Evolutionary conservation across 2,329 filamentous ascomycete genomes (phyloP), one percentile per base, ranked within the genome.

Genomic region (Sphaerulina musiva): DNA sequence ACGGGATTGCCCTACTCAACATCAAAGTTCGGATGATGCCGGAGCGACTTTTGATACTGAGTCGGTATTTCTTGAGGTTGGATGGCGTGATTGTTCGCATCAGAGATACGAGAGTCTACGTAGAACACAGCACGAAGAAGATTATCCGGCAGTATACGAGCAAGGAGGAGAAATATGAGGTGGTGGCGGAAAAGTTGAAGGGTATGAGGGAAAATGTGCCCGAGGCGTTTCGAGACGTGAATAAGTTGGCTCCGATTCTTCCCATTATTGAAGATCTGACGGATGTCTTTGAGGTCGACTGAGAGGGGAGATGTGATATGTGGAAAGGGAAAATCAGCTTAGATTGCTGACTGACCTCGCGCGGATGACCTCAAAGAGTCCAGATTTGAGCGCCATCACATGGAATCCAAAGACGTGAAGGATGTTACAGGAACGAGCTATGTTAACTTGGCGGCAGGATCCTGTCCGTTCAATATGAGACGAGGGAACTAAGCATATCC

Each of bases 11-110:
- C 31, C 80, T 96, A 68, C 78, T 95, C 55, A 95, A 85, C 58
- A 89, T 87, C 72, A 98, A 98, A 76, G 76, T 97, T 48, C 80
- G 93, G 56, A 92, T 97, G 53, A 96, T 97, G 85, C 89, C 91
- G 52, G 82, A 85, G 64, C 80, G 93, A 52, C 83, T 98, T 73
- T 78, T 98, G 52, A 77, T 98, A 57, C 80, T 98, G 3, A 83
- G 82, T 61, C 80, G 93, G 23, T 85, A 96, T 68, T 98, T 95
- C 72, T 88, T 98, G 85, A 80, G 93, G 55, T 77, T 98, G 39
- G 93, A 98, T 66, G 86, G 89, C 65, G 93, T 98, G 44, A 68
- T 98, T 42, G 81, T 96, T 55, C 80, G 93, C 54, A 81, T 98
- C 54, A 80, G 92, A 52, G 93, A 98, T 68, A 97, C 92, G 1